A percentile compares a stretch with the other conserved stretches of the same genome.
These are phyloP conservation scores for Scleromitrula shiraiana DNA, from an alignment of 2,329 filamentous ascomycete species.

Conservation along the genomic window DNA sequence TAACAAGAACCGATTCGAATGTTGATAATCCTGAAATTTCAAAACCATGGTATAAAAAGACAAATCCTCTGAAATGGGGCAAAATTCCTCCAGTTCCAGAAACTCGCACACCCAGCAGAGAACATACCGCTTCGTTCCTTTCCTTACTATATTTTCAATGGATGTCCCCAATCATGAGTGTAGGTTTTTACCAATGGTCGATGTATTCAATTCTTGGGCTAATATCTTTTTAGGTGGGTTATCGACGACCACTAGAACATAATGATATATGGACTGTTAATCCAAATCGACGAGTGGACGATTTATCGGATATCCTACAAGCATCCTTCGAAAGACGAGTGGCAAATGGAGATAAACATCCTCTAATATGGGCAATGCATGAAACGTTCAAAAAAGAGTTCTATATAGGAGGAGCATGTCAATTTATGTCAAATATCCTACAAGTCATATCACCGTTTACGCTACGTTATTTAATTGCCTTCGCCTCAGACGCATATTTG, in stretches of 20 bases:
- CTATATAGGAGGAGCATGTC: conserved; percentile 71
- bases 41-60: conserved; percentile 54
- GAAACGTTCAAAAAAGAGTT: conserved; percentile 84
- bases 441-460: conserved; percentile 81
- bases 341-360: conserved; percentile 60
- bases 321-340: conserved; percentile 62
- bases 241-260: conserved; percentile 71
- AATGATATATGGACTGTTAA: conserved; percentile 89
- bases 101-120: conserved; percentile 49
- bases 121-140: conserved; percentile 66
- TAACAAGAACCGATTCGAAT: conserved; percentile 35
- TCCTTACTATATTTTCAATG: conserved; percentile 78
- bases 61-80: conserved; percentile 56
- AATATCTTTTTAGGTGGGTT: conserved; percentile 57
- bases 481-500: conserved; percentile 70
- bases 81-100: conserved; percentile 46
- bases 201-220: conserved; percentile 11
- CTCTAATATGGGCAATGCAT: conserved; percentile 72
- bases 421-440: conserved; percentile 63
- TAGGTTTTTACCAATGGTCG: conserved; percentile 33
- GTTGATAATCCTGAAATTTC: conserved; percentile 19
- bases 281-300: conserved; percentile 64
- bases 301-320: conserved; percentile 58
- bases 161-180: conserved; percentile 81
- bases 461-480: conserved; percentile 78